These are phyloP conservation scores for Termitomyces sp. DNA, from an alignment of 768 basidiomycete genomes.

Conservation along the genomic window DNA sequence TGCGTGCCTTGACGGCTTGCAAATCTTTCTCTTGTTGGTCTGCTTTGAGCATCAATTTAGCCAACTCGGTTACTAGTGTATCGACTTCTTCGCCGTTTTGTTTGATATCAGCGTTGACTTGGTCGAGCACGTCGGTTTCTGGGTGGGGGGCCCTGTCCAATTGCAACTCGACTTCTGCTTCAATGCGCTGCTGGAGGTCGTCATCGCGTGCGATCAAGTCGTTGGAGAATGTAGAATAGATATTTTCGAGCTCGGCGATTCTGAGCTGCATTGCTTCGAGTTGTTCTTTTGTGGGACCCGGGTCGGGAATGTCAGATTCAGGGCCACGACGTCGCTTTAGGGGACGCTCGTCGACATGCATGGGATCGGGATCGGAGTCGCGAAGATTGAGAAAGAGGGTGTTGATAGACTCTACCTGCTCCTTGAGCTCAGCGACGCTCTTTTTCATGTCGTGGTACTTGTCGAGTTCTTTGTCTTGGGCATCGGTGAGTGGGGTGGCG, in stretches of 20 bases:
- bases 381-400: constrained; percentile 14
- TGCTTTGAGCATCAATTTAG: constrained; percentile 14
- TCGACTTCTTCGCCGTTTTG: constrained; percentile 19
- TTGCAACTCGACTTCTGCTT: constrained; percentile 18
- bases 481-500: constrained; percentile 18
- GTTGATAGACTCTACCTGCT: constrained; percentile 22
- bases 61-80: constrained; percentile 20
- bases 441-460: constrained; percentile 21
- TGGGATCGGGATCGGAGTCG: neutral
- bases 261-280: neutral
- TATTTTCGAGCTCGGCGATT: neutral
- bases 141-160: constrained; percentile 4
- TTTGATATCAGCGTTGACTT: constrained; percentile 16
- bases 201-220: constrained; percentile 18
- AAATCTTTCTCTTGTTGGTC: constrained; percentile 10
- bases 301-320: constrained; percentile 3
- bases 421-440: constrained; percentile 20
- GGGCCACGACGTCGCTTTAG: constrained; percentile 27
- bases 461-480: constrained; percentile 16
- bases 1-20: neutral
- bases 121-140: neutral
- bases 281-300: constrained; percentile 5
- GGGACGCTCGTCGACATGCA: constrained; percentile 14
- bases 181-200: constrained; percentile 19
- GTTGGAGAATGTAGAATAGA: constrained; percentile 18